phyloP scores from a whole-genome alignment of 2,329 filamentous ascomycete genomes.

The Cryphonectria parasitica region DNA sequence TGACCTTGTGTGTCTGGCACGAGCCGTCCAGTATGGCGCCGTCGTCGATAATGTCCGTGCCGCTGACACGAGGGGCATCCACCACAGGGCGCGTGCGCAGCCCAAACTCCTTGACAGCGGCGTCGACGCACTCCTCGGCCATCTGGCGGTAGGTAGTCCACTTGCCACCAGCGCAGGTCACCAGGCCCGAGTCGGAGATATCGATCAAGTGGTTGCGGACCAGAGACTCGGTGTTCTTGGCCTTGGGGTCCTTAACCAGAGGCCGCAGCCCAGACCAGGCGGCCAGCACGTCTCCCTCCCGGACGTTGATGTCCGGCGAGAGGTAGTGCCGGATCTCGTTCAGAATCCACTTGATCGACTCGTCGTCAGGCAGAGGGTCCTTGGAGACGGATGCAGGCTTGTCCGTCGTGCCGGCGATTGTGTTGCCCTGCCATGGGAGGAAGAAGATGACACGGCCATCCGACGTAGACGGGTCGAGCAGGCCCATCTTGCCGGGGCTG shows the following conservation, averaged over 20 bases:
- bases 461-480: slow-evolving; percentile 80
- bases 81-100: slow-evolving; percentile 57
- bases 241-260: slow-evolving; percentile 79
- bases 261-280: slow-evolving; percentile 81
- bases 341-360: slow-evolving; percentile 83
- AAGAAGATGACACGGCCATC: slow-evolving; percentile 90
- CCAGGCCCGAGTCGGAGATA: slow-evolving; percentile 72
- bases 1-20: slow-evolving; percentile 75
- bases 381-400: slow-evolving; percentile 69
- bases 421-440: slow-evolving; percentile 84
- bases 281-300: slow-evolving; percentile 75
- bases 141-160: slow-evolving; percentile 91
- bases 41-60: slow-evolving; percentile 70
- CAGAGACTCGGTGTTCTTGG: slow-evolving; percentile 80
- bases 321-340: slow-evolving; percentile 78
- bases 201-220: slow-evolving; percentile 82
- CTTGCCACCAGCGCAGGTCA: slow-evolving; percentile 83
- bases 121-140: slow-evolving; percentile 83
- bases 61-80: slow-evolving; percentile 67
- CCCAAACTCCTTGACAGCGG: slow-evolving; percentile 69
- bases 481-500: slow-evolving; percentile 78
- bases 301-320: slow-evolving; percentile 74
- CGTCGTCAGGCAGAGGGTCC: slow-evolving; percentile 73
- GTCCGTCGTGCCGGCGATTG: slow-evolving; percentile 83
- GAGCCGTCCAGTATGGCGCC: slow-evolving; percentile 70